Percentiles rank a stretch among this genome's conserved stretches.
Conservation (phyloP, 163 green algal species). For the Coccomyxa subellipsoidea region DNA sequence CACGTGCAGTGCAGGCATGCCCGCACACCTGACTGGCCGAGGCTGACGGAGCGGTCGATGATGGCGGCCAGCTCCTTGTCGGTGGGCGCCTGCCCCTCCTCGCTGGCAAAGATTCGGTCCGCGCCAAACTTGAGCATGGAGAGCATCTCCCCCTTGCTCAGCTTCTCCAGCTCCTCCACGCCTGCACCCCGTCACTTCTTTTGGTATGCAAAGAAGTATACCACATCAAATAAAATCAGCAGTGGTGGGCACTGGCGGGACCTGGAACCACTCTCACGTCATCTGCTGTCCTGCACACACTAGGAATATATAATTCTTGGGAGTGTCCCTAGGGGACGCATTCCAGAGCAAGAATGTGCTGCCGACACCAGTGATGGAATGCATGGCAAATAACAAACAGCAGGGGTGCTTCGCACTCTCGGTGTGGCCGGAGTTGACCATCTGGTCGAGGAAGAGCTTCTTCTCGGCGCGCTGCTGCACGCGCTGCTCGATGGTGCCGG, state of each 20-base stretch:
- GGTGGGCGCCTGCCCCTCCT: constrained; percentile 37
- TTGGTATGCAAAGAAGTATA: neutral
- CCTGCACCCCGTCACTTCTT: neutral
- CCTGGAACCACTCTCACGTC: no score
- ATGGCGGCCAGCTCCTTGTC: constrained; percentile 59
- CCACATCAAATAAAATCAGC: no score
- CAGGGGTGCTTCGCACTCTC: neutral
- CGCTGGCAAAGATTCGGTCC: constrained; percentile 57
- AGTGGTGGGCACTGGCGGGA: no score
- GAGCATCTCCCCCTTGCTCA: constrained; percentile 54
- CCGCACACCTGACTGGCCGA: constrained; percentile 8
- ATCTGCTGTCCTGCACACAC: no score
- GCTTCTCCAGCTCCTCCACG: constrained; percentile 43
- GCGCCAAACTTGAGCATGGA: constrained; percentile 62
- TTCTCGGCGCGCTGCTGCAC: constrained; percentile 62
- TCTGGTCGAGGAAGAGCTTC: constrained; percentile 72
- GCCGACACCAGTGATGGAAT: no score
- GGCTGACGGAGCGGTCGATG: constrained; percentile 43
- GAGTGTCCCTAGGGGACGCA: no score
- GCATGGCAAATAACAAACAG: no score
- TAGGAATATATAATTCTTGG: no score
- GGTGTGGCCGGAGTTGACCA: constrained; percentile 58
- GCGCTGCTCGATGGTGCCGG: constrained; percentile 66
- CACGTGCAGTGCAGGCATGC: no score
- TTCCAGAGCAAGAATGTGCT: no score